Evolutionary conservation across 441 rosid genomes (phyloP).

Genomic region (Biscutella laevigata): DNA sequence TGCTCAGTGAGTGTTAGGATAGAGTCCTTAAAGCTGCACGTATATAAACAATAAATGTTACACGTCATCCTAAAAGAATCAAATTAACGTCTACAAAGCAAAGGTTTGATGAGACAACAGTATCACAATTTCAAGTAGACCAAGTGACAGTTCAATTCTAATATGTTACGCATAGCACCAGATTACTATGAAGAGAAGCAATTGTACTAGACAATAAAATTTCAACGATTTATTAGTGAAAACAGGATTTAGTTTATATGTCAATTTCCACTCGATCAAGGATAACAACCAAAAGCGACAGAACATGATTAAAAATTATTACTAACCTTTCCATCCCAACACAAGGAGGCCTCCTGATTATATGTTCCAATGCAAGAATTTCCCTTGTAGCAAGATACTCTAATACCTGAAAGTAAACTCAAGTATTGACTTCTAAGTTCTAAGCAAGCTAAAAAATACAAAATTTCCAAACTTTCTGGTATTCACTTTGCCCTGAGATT

Average conservation of each 20-base stretch:
- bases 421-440: constrained; percentile 9
- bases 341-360: constrained; percentile 73
- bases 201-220: not conserved
- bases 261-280: constrained; percentile 1
- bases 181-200: not conserved
- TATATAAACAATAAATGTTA: constrained; percentile 22
- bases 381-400: constrained; percentile 78
- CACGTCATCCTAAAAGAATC: not conserved
- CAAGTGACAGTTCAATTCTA: not conserved
- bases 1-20: constrained; percentile 90
- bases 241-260: not conserved
- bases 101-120: constrained; percentile 5
- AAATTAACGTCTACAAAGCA: not conserved
- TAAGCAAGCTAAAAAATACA: not conserved
- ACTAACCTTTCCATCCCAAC: constrained; percentile 88
- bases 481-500: constrained; percentile 1
- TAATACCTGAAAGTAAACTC: constrained; percentile 56
- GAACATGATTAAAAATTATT: not conserved
- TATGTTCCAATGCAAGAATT: constrained; percentile 70
- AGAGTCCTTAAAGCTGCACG: constrained; percentile 78
- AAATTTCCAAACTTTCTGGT: not conserved
- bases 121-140: not conserved
- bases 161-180: not conserved
- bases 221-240: not conserved
- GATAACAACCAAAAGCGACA: not conserved